A percentile compares a stretch with the other conserved stretches of the same genome.
Evolutionary conservation across 306 rosid genomes (phyloP).

Genomic region (Delonix regia): DNA sequence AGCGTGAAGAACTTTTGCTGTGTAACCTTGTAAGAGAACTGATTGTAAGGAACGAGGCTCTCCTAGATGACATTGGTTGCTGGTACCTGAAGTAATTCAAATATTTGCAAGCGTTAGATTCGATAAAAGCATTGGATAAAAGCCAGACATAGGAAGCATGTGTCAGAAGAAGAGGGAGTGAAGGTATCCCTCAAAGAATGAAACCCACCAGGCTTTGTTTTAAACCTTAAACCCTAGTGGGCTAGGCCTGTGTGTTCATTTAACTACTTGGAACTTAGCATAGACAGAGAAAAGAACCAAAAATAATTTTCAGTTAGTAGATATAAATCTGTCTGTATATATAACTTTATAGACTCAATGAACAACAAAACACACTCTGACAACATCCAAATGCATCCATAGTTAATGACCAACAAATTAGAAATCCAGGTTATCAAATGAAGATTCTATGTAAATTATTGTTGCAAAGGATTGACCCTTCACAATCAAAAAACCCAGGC

Average conservation of each 20-base stretch:
- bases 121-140: not conserved
- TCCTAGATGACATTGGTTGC: conserved; percentile 38
- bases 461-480: not conserved
- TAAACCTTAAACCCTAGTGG: not conserved
- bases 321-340: not conserved
- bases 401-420: not conserved
- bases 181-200: not conserved
- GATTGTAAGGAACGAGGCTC: conserved; percentile 30
- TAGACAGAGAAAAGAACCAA: not conserved
- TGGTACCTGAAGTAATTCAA: not conserved
- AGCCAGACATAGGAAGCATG: not conserved
- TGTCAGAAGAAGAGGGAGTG: not conserved
- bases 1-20: conserved; percentile 17
- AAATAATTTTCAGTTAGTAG: not conserved
- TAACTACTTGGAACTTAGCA: not conserved
- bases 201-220: not conserved
- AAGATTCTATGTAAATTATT: no score
- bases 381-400: not conserved
- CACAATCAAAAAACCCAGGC: not conserved
- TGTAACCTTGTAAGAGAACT: conserved; percentile 36
- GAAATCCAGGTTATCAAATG: not conserved
- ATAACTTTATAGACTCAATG: not conserved
- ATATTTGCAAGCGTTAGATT: not conserved
- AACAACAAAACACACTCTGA: not conserved
- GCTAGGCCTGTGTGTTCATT: not conserved